These are phyloP conservation scores for Termitomyces sp. DNA, from an alignment of 768 basidiomycete species.

Conservation along the genomic window DNA sequence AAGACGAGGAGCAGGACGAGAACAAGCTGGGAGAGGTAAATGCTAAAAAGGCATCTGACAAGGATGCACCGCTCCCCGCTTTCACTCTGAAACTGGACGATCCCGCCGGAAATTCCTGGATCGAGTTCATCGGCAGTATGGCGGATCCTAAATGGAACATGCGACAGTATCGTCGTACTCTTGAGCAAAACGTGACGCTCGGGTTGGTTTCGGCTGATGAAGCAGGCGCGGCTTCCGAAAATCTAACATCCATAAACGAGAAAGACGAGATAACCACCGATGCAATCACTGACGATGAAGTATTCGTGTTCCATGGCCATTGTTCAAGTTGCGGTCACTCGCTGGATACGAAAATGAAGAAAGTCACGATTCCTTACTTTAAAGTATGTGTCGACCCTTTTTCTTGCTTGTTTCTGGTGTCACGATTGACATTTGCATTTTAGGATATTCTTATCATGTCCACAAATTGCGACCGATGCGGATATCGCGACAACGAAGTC, in stretches of 20 bases:
- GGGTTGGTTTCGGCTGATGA: conserved; percentile 63
- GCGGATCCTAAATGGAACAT: conserved; percentile 93
- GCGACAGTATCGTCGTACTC: conserved; percentile 73
- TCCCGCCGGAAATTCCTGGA: conserved; percentile 94
- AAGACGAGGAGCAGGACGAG: conserved; percentile 38
- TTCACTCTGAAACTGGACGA: conserved; percentile 90
- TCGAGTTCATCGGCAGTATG: conserved; percentile 85
- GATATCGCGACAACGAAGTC: conserved; percentile 97
- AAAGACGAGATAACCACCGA: conserved; percentile 18
- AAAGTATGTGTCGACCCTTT: conserved; percentile 51
- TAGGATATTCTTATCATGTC: conserved; percentile 85
- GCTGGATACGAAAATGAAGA: conserved; percentile 91
- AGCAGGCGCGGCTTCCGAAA: too few species aligned
- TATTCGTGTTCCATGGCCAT: conserved; percentile 67
- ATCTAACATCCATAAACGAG: not conserved
- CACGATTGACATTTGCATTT: not conserved
- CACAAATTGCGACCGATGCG: conserved; percentile 92
- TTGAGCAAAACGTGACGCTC: conserved; percentile 75
- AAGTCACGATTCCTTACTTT: conserved; percentile 95
- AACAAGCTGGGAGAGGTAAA: conserved; percentile 29
- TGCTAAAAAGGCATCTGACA: conserved; percentile 27
- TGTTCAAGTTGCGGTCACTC: conserved; percentile 88
- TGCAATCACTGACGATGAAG: conserved; percentile 68
- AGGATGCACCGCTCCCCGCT: conserved; percentile 53
- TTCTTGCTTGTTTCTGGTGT: not conserved